Conservation (phyloP, 1,139 yeast species). For the Saccharomycopsis hybrid region DNA sequence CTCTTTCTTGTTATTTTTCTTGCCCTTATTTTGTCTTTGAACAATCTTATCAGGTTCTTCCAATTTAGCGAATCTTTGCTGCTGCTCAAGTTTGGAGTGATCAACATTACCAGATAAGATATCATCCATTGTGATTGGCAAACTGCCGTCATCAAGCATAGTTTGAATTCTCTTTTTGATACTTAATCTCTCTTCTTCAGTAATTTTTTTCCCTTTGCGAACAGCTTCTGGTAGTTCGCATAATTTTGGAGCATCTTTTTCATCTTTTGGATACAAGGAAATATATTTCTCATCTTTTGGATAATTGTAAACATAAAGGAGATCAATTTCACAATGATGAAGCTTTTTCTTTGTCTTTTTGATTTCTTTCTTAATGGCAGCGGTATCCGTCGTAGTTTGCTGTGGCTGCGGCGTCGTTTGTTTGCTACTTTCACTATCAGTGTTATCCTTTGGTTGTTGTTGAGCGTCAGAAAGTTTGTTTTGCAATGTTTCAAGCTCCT, state of each 20-base stretch:
- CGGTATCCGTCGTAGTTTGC: neutral
- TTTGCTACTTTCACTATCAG: constrained; percentile 23
- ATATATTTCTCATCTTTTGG: constrained; percentile 80
- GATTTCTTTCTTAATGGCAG: constrained; percentile 44
- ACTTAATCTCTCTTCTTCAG: constrained; percentile 44
- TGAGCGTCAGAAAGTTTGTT: constrained; percentile 19
- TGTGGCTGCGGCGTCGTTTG: neutral
- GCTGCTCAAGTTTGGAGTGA: constrained; percentile 19
- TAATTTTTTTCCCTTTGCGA: constrained; percentile 27
- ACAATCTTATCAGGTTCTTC: constrained; percentile 15
- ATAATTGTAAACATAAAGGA: constrained; percentile 70
- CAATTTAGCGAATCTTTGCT: constrained; percentile 18
- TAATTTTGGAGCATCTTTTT: constrained; percentile 23
- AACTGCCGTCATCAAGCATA: constrained; percentile 41
- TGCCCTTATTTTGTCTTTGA: constrained; percentile 10
- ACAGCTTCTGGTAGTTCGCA: constrained; percentile 21
- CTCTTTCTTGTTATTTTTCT: neutral
- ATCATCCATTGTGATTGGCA: constrained; percentile 56
- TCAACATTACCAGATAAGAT: constrained; percentile 43
- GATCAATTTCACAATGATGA: constrained; percentile 58
- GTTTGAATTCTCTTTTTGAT: constrained; percentile 47
- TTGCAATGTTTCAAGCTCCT: constrained; percentile 37
- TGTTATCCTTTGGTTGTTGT: constrained; percentile 23
- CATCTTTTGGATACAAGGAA: constrained; percentile 55
- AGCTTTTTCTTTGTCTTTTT: constrained; percentile 48